Percentiles rank a stretch among this genome's conserved stretches.
Evolutionary conservation across 306 rosid genomes (phyloP).

Genomic region (Fragaria nilgerrensis): DNA sequence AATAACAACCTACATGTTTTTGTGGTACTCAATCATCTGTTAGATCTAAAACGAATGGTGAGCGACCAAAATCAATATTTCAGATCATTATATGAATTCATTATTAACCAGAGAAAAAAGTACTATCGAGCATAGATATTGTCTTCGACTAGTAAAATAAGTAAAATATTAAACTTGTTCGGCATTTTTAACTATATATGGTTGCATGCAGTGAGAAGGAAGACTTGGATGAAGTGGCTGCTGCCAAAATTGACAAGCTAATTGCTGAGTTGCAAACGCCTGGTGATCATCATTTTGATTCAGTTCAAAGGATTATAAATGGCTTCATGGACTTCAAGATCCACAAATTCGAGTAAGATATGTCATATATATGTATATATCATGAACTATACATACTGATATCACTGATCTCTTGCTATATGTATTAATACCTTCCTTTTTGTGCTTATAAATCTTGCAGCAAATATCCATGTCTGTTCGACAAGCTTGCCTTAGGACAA

Average conservation of each 20-base stretch:
- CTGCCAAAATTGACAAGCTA: constrained; percentile 39
- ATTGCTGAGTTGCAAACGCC: constrained; percentile 27
- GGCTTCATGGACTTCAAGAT: constrained; percentile 47
- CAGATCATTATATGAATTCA: neutral
- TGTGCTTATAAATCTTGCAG: constrained; percentile 27
- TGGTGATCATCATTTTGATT: constrained; percentile 11
- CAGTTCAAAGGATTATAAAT: constrained; percentile 24
- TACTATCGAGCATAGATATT: neutral
- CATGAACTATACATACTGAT: neutral
- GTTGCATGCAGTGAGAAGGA: constrained; percentile 40
- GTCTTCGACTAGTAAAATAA: neutral
- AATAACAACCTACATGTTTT: neutral
- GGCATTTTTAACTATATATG: neutral
- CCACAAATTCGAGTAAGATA: constrained; percentile 41
- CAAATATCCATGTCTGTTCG: constrained; percentile 18
- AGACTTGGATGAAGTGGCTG: constrained; percentile 30
- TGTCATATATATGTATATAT: neutral
- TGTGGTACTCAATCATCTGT: neutral
- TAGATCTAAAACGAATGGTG: neutral
- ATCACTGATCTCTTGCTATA: no score
- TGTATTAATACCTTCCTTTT: neutral
- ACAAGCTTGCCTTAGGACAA: constrained; percentile 38
- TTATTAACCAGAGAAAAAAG: neutral
- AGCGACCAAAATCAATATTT: neutral
- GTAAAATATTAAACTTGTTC: neutral